phyloP scores from a whole-genome alignment of 108 stramenopile species.

The Schizochytrium sp. region DNA sequence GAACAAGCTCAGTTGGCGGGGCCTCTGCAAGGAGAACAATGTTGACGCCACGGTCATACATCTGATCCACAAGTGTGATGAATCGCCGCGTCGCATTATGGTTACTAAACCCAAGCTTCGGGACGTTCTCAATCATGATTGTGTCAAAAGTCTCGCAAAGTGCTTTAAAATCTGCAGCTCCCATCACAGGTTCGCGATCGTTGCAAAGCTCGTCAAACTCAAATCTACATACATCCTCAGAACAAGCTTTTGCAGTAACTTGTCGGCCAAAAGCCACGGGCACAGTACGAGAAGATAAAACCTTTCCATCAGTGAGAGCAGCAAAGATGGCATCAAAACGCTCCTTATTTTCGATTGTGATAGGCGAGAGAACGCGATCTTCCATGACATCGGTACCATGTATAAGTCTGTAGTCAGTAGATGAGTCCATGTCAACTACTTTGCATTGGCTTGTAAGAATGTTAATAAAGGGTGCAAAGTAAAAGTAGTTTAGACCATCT shows the following conservation, averaged over 20 bases:
- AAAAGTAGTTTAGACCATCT: slow-evolving; percentile 76
- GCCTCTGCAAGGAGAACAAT: slow-evolving; percentile 31
- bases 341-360: not conserved
- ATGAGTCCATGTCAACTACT: not conserved
- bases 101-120: slow-evolving; percentile 48
- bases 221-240: not conserved
- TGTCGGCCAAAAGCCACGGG: slow-evolving; percentile 60
- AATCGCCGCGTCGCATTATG: slow-evolving; percentile 77
- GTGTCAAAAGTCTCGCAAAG: not conserved
- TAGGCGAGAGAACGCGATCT: not conserved
- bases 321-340: not conserved
- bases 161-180: slow-evolving; percentile 65
- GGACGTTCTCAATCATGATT: slow-evolving; percentile 62
- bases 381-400: not conserved
- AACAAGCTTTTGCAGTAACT: not conserved
- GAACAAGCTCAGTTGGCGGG: not conserved
- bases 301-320: slow-evolving; percentile 4
- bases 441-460: slow-evolving; percentile 38
- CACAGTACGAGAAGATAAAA: not conserved
- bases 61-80: slow-evolving; percentile 78
- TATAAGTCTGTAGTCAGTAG: slow-evolving; percentile 24
- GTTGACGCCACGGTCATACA: slow-evolving; percentile 72
- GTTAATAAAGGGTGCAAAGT: slow-evolving; percentile 78
- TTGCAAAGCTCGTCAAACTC: slow-evolving; percentile 66
- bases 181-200: slow-evolving; percentile 16